These are phyloP conservation scores for Lichtheimia ornata DNA, from an alignment of 371 early-diverging fungal species.

Conservation along the genomic window DNA sequence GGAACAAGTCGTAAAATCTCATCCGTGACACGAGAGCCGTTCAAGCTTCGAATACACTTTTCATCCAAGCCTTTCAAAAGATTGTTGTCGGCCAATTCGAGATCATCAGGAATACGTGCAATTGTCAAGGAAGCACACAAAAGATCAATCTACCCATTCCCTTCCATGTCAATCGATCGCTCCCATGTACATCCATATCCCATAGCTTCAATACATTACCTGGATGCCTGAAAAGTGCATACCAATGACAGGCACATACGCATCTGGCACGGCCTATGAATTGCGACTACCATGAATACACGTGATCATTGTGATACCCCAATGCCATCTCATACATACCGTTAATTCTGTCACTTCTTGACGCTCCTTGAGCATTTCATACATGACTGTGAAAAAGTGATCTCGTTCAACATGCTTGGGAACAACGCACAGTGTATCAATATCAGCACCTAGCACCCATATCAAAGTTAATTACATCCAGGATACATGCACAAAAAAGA, in stretches of 20 bases:
- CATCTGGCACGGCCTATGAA: slow-evolving; percentile 78
- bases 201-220: slow-evolving; percentile 47
- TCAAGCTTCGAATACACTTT: slow-evolving; percentile 90
- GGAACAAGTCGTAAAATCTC: slow-evolving; percentile 97
- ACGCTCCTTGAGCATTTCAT: slow-evolving; percentile 79
- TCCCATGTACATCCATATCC: background rate
- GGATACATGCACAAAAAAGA: too few relatives aligned
- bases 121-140: slow-evolving; percentile 90
- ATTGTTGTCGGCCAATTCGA: slow-evolving; percentile 88
- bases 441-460: slow-evolving; percentile 85
- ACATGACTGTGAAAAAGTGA: slow-evolving; percentile 95
- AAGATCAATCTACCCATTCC: slow-evolving; percentile 85
- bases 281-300: background rate
- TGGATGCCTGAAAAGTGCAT: slow-evolving; percentile 92
- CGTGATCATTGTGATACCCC: background rate
- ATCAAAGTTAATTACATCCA: too few relatives aligned
- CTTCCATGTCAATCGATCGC: background rate
- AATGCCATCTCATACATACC: slow-evolving; percentile 31
- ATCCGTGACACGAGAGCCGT: slow-evolving; percentile 99
- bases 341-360: slow-evolving; percentile 91
- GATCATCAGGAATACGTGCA: slow-evolving; percentile 80
- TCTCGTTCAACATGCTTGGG: slow-evolving; percentile 94
- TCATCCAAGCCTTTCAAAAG: slow-evolving; percentile 94
- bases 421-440: slow-evolving; percentile 98
- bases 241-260: slow-evolving; percentile 98